Evolutionary conservation across 345 rosid species (phyloP).

Genomic region (Streptanthus diversifolius): DNA sequence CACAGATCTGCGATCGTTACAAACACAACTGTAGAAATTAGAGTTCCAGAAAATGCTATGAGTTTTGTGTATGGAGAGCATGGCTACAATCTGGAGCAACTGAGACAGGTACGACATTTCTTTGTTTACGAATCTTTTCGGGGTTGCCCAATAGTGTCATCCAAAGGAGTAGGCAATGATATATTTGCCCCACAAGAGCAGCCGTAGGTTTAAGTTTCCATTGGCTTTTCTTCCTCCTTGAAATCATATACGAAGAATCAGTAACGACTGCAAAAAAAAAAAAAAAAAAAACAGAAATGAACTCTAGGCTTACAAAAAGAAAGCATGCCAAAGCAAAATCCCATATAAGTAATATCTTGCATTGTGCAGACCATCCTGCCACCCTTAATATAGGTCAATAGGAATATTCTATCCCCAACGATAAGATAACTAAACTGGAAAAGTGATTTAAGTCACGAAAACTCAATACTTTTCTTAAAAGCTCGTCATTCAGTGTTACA

Average conservation of each 20-base stretch:
- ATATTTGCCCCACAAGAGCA: slow-evolving; percentile 2
- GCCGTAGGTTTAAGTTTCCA: slow-evolving; percentile 7
- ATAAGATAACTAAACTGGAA: background rate
- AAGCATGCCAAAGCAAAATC: slow-evolving; percentile 15
- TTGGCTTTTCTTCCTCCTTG: background rate
- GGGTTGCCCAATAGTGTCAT: background rate
- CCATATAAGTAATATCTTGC: background rate
- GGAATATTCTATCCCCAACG: background rate
- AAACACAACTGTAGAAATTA: slow-evolving; percentile 79
- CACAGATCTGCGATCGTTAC: slow-evolving; percentile 77
- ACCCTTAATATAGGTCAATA: slow-evolving; percentile 12
- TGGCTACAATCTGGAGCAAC: slow-evolving; percentile 68
- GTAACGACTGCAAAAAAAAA: background rate
- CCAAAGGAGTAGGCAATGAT: slow-evolving; percentile 13
- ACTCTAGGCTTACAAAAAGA: slow-evolving; percentile 4
- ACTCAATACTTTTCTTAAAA: background rate
- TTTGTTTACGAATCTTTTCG: background rate
- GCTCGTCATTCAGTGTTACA: background rate
- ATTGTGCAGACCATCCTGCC: background rate
- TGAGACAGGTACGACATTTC: slow-evolving; percentile 37
- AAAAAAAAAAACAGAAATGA: background rate
- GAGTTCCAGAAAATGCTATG: slow-evolving; percentile 67
- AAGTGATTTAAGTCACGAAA: slow-evolving; percentile 10
- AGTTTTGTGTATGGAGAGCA: slow-evolving; percentile 81
- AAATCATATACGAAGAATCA: slow-evolving; percentile 8